phyloP scores from a whole-genome alignment of 1,139 yeast genomes.

The Lodderomyces beijingensis region DNA sequence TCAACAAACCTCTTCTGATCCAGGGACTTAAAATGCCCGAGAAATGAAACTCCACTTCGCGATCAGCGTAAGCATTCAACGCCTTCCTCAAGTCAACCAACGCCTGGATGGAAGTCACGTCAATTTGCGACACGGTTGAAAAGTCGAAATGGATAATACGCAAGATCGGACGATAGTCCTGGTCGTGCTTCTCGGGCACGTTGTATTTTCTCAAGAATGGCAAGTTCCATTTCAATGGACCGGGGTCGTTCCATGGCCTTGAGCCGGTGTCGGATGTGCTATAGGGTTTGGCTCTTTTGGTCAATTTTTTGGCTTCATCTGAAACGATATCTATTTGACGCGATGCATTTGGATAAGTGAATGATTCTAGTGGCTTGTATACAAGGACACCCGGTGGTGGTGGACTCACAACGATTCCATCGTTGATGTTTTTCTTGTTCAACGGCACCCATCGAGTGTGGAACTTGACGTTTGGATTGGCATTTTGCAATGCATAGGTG shows the following conservation, averaged over 20 bases:
- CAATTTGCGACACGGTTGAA: conserved; percentile 68
- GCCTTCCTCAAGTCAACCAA: conserved; percentile 74
- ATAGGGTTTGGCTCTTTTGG: conserved; percentile 57
- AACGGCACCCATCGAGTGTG: conserved; percentile 83
- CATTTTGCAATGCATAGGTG: conserved; percentile 11
- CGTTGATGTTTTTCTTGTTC: conserved; percentile 52
- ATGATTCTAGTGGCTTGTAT: conserved; percentile 76
- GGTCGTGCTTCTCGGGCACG: conserved; percentile 12
- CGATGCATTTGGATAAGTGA: conserved; percentile 78
- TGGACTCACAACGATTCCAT: conserved; percentile 53
- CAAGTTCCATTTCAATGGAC: conserved; percentile 48
- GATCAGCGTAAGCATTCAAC: conserved; percentile 68
- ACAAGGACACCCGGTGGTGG: conserved; percentile 93
- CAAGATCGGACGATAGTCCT: conserved; percentile 61
- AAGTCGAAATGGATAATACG: conserved; percentile 77
- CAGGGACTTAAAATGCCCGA: conserved; percentile 82
- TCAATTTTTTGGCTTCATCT: conserved; percentile 60
- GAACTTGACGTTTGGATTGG: conserved; percentile 37
- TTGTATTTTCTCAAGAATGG: conserved; percentile 24
- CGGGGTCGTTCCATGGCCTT: conserved; percentile 91
- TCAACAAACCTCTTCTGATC: conserved; percentile 73
- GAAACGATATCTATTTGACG: conserved; percentile 65
- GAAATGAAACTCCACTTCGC: conserved; percentile 86
- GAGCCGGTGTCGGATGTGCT: conserved; percentile 51
- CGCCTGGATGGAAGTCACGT: conserved; percentile 76